Evolutionary conservation across 2,329 filamentous ascomycete species (phyloP), one percentile per base, ranked within the genome.

Genomic region (Endoconidiophora polonica): DNA sequence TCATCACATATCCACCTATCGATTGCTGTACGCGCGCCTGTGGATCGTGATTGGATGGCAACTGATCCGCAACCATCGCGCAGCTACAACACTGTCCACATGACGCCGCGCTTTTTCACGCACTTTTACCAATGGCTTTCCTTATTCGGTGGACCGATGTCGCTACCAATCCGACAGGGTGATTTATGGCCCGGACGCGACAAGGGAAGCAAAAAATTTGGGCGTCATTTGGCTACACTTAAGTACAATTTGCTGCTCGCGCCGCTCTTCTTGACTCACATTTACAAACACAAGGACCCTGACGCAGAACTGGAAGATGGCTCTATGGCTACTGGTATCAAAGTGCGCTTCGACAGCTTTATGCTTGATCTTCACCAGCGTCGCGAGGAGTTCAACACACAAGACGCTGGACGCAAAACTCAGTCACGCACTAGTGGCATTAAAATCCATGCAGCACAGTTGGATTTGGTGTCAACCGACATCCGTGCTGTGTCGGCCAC

Each of bases 51-150:
- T 58, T 95, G 90, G 91, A 74, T 80, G 37, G 76, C 85, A 2
- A 74, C 81, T 2, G 84, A 82, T 57, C 68, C 78, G 3, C 79
- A 84, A 56, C 76, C 83, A 3, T 93, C 88, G 1, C 77, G 80
- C 55, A 96, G 90, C 61, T 98, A 98, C 69, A 98, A 98, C 61
- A 87, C 90, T 0, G 83, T 96, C 1, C 93, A 98, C 63, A 73
- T 98, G 26, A 91, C 85, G 1, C 91, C 91, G 4, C 81, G 88
- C 6, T 94, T 98, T 69, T 98, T 98, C 63, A 95, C 90, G 0
- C 91, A 98, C 62, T 98, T 98, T 70, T 96, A 88, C 67, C 79
- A 81, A 52, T 98, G 91, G 91, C 96, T 88, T 87, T 90, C 84
- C 1, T 78, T 96, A 57, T 98, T 98, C 64, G 87, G 87, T 6